Evolutionary conservation across 495 filamentous ascomycete species (phyloP), one percentile per base, ranked within the genome.

Genomic region (Xylaria telfairii): DNA sequence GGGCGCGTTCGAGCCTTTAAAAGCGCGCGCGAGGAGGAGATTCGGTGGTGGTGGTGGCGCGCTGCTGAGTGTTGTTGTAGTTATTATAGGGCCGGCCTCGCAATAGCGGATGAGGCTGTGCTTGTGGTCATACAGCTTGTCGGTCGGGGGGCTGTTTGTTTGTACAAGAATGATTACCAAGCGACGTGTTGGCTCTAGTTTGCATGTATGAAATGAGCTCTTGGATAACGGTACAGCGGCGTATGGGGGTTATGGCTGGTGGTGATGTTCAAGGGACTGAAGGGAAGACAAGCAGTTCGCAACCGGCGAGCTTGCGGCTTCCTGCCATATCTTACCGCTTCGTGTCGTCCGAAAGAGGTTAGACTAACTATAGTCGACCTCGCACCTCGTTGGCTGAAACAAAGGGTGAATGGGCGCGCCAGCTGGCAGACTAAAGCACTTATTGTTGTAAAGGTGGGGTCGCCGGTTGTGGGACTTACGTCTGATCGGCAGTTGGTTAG

Each of bases 291-390:
- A 67, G 49, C 39, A 47, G 64, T 66, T 69, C 56, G 67, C 54
- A 69, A 60, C 56, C 68, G 59, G 68, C 68, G 26, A 69, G 54
- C 68, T 70, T 41, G 59, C 44, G 32, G 32, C 24, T 47, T 57
- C 57, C 46, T 61, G 68, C 68, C 37, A 26, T 6, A 24, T 9
- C 5, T 54, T 47, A 70, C 68, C 68, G 68, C 68, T 26, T 21
- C 10, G 3, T 4, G 5, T 12, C 6, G 34, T 26, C 17, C 64
- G 47, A 42, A 66, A 66, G 47, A 54, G 47, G 64, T 42, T 66
- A 66, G n/a, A 1, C 6, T 32, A 10, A 26, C 10, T 6, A 28
- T 0, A 53, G 8, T 28, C 49, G n/a, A n/a, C n/a, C n/a, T n/a
- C n/a, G 21, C 4, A 3, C 15, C 21, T 51, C 21, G 47, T 51